Evolutionary conservation across 2,329 filamentous ascomycete species (phyloP), one percentile per base, ranked within the genome.

Genomic region (Xylaria sp.): DNA sequence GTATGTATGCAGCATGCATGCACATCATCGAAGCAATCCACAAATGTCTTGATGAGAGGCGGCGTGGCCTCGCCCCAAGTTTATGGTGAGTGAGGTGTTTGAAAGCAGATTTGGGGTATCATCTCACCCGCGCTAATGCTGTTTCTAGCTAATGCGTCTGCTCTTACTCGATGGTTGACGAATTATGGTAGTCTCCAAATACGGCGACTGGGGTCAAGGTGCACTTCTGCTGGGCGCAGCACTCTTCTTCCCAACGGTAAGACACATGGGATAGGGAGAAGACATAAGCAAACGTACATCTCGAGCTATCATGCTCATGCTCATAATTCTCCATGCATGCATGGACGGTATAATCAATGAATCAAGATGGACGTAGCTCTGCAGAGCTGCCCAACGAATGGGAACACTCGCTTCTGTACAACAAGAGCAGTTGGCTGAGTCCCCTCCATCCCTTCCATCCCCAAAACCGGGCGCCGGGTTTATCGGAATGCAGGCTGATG

Each of bases 351-450:
- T 9, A n/a, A 20, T 13, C 7, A 18, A 58, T 57, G 34, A 41
- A 20, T n/a, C 7, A 18, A 20, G 18, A 44, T 37, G 32, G 18
- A 34, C 55, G 61, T 13, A 20, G 18, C 39, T 52, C 62, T 61
- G 62, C 61, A 69, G 34, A 52, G 44, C 51, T 61, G 37, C 63
- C 63, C 48, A 63, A 69, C 10, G 15, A 20, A 55, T 44, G 20
- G 32, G 13, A 34, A 44, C 10, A 44, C 10, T 59, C 50, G n/a
- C 55, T 55, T 66, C 20, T 48, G 32, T 54, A 50, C 39, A 54
- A 13, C 15, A n/a, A 52, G 32, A 48, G 48, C 25, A 32, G 20
- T 37, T 50, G 48, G 52, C 34, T 12, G 56, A 41, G 32, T 8
- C 25, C 28, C 12, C n/a, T 18, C 28, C 41, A 20, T 7, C 37